These are phyloP conservation scores for Colletotrichum lini DNA, from an alignment of 2,329 filamentous ascomycete genomes.

Conservation along the genomic window DNA sequence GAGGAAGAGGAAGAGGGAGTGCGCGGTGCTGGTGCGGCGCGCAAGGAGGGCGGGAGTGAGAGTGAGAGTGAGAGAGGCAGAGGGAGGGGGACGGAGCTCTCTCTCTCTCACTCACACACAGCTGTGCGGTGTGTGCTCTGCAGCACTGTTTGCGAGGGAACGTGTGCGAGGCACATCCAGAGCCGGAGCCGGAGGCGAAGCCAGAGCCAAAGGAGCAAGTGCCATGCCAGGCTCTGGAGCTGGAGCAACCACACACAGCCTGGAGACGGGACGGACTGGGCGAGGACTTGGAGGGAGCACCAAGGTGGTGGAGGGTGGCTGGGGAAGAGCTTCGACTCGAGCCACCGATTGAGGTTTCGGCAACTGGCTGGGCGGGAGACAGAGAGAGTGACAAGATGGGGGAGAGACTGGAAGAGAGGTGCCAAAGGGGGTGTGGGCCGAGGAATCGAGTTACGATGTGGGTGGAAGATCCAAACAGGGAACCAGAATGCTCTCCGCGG, in stretches of 20 bases:
- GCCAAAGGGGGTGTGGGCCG: slow-evolving; percentile 22
- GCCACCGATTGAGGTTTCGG: slow-evolving; percentile 14
- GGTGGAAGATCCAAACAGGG: slow-evolving; percentile 41
- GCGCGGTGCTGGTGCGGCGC: slow-evolving; percentile 29
- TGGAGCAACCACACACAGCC: slow-evolving; percentile 23
- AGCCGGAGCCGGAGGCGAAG: slow-evolving; percentile 5
- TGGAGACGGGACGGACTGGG: slow-evolving; percentile 12
- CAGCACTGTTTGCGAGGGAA: slow-evolving; percentile 39
- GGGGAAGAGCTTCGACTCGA: slow-evolving; percentile 40
- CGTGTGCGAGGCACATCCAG: slow-evolving; percentile 31
- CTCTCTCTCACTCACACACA: slow-evolving; percentile 10
- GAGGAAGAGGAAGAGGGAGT: slow-evolving; percentile 31
- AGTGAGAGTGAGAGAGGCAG: slow-evolving; percentile 21
- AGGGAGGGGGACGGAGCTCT: slow-evolving; percentile 34
- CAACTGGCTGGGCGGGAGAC: slow-evolving; percentile 17
- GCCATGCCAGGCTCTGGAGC: slow-evolving; percentile 21
- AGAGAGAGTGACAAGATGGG: slow-evolving; percentile 19
- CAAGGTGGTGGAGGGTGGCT: slow-evolving; percentile 39
- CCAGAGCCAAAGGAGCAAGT: slow-evolving; percentile 27
- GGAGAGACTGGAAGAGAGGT: neutral
- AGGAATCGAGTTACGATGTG: slow-evolving; percentile 27
- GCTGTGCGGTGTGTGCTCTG: slow-evolving; percentile 29
- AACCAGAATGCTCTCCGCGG: slow-evolving; percentile 18
- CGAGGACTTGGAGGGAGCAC: slow-evolving; percentile 16
- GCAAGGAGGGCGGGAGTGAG: slow-evolving; percentile 24